Conservation (phyloP, 495 filamentous ascomycete species). For the Talaromyces adpressus region DNA sequence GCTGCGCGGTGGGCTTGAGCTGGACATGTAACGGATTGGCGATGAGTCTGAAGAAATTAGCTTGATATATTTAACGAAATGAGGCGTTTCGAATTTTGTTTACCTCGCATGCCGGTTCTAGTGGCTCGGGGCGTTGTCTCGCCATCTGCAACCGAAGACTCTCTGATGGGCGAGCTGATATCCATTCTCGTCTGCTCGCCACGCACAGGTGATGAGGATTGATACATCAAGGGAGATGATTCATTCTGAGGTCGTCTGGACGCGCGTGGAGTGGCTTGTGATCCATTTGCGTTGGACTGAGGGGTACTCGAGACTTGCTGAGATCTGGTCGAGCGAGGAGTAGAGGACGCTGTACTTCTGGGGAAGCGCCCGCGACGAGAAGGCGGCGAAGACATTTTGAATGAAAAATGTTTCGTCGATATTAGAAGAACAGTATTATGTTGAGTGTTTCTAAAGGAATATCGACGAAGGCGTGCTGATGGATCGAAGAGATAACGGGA, state of each 20-base stretch:
- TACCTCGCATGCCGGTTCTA: conserved; percentile 57
- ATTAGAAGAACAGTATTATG: conserved; percentile 1
- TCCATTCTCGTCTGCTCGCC: conserved; percentile 48
- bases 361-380: conserved; percentile 34
- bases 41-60: conserved; percentile 63
- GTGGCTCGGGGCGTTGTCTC: conserved; percentile 73
- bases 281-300: conserved; percentile 12
- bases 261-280: conserved; percentile 36
- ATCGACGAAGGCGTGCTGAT: background rate
- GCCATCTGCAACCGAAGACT: conserved; percentile 47
- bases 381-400: conserved; percentile 44
- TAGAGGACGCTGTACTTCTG: conserved; percentile 31
- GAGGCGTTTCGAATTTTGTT: conserved; percentile 17
- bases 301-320: conserved; percentile 23
- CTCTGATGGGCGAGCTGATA: conserved; percentile 62
- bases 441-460: background rate
- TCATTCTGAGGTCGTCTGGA: conserved; percentile 35
- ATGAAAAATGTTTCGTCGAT: background rate
- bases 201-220: conserved; percentile 63
- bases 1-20: conserved; percentile 69
- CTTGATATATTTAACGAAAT: background rate
- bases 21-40: conserved; percentile 80
- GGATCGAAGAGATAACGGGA: background rate
- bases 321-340: conserved; percentile 34
- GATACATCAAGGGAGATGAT: conserved; percentile 79